phyloP scores from a whole-genome alignment of 2,329 filamentous ascomycete species.

The Achaetomium macrosporum region DNA sequence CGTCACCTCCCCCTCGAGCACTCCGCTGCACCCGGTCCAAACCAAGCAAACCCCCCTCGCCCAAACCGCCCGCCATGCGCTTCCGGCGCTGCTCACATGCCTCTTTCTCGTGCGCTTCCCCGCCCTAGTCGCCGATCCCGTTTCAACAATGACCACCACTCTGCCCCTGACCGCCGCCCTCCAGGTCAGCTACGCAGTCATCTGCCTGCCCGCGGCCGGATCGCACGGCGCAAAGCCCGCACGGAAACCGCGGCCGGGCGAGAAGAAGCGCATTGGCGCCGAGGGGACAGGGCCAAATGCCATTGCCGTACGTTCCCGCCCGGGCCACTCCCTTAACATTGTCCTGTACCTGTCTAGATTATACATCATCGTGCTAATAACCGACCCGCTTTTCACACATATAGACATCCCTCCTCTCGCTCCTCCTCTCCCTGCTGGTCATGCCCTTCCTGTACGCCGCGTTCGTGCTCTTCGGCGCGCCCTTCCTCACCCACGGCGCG shows the following conservation, averaged over 20 bases:
- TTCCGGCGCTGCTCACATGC: conserved; percentile 26
- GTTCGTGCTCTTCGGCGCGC: conserved; percentile 86
- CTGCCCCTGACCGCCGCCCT: conserved; percentile 29
- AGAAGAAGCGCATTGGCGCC: conserved; percentile 12
- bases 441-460: conserved; percentile 59
- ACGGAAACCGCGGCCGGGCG: conserved; percentile 35
- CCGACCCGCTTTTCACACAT: neutral
- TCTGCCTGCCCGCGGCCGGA: conserved; percentile 59
- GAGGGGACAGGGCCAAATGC: conserved; percentile 40
- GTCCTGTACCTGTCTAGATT: neutral
- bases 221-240: conserved; percentile 30
- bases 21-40: conserved; percentile 22
- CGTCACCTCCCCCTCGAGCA: neutral
- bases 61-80: conserved; percentile 27
- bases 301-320: conserved; percentile 37
- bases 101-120: conserved; percentile 27
- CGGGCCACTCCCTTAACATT: neutral
- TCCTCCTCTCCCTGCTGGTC: conserved; percentile 40
- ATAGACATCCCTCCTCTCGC: conserved; percentile 41
- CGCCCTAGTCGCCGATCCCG: conserved; percentile 29
- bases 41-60: conserved; percentile 23
- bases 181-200: conserved; percentile 47
- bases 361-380: neutral
- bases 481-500: conserved; percentile 70
- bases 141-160: conserved; percentile 27